Base-by-base conservation (phyloP, 2,329 filamentous ascomycete species). In the Epichloe hybrida region DNA sequence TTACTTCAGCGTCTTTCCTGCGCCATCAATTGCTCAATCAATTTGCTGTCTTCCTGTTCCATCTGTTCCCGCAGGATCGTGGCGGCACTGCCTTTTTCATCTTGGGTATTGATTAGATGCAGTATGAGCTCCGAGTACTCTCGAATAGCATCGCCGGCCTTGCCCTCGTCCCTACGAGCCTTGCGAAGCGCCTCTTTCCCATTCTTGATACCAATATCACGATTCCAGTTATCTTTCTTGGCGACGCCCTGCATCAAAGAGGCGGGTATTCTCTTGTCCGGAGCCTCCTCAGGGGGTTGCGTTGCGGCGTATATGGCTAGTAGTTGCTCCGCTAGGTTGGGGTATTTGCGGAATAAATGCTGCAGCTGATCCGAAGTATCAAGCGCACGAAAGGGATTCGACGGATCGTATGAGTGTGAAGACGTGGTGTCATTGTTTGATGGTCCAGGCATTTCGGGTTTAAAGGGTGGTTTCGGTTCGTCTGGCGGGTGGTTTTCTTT, bases 71-170 rank as follows among this genome's bases (percentile, higher is more conserved):
- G 67, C 41, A 77, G 59, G 5, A 69, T 42, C 5, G 64, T 64
- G 6, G 64, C 63, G 7, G 67, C 61, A 27, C 71, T 64, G 3
- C 58, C 54, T 8, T 56, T 57, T 7, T 57, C 56, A 21, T 57
- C 60, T 37, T 64, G 62, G 1, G 23, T 37, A 42, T 66, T 64
- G 50, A 80, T 66, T 35, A 80, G 63, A 51, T 73, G 68, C 46
- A 74, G 58, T 17, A 83, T 71, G 21, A 83, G 65, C 54, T 78
- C 76, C 45, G 73, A 75, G 58, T 80, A 84, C 62, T 83, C 80
- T 49, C 75, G 68, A 34, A 84, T 68, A 4, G 70, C 80, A 56
- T 82, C 77, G 31, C 78, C 78, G 51, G 75, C 74, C 56, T 75
- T 72, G n/a, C 73, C 71, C 1, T 72, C 69, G 34, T 71, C 69